A percentile compares a stretch with the other conserved stretches of the same genome.
Evolutionary conservation across 2,329 filamentous ascomycete genomes (phyloP).

Genomic region (Epichloe sibirici): DNA sequence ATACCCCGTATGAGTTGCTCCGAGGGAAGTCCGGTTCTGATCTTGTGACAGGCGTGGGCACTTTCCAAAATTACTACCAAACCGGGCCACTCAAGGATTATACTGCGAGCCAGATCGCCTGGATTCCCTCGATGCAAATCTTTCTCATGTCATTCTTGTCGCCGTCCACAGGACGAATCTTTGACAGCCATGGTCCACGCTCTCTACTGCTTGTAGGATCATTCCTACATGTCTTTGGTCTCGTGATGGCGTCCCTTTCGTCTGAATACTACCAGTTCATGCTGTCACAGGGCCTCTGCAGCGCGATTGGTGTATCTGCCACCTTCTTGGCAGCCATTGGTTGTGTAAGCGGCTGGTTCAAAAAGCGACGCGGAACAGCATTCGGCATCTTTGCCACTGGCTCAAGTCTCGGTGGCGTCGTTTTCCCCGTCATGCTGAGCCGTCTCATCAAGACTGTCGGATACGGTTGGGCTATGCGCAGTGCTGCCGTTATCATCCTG

Average conservation of each 20-base stretch:
- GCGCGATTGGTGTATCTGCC: slow-evolving; percentile 22
- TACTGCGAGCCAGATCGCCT: slow-evolving; percentile 44
- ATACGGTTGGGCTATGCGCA: slow-evolving; percentile 29
- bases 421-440: slow-evolving; percentile 28
- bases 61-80: slow-evolving; percentile 49
- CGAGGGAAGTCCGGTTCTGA: no score
- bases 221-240: slow-evolving; percentile 44
- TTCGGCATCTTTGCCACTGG: slow-evolving; percentile 25
- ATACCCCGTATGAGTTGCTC: neutral
- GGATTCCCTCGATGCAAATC: slow-evolving; percentile 45
- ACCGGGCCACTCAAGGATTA: slow-evolving; percentile 32
- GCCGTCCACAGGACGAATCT: slow-evolving; percentile 23
- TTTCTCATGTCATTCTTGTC: slow-evolving; percentile 6
- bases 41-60: slow-evolving; percentile 25
- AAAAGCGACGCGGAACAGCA: slow-evolving; percentile 20
- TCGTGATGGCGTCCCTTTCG: slow-evolving; percentile 17
- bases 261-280: slow-evolving; percentile 7
- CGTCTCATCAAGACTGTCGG: slow-evolving; percentile 23
- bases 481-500: slow-evolving; percentile 25
- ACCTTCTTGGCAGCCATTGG: slow-evolving; percentile 23
- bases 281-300: slow-evolving; percentile 26
- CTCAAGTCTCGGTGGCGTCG: slow-evolving; percentile 25
- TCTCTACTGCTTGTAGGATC: slow-evolving; percentile 39
- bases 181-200: slow-evolving; percentile 50
- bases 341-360: slow-evolving; percentile 22